A percentile compares a stretch with the other conserved stretches of the same genome.
phyloP scores from a whole-genome alignment of 73 alveolate genomes.

The Tetrahymena thermophila region DNA sequence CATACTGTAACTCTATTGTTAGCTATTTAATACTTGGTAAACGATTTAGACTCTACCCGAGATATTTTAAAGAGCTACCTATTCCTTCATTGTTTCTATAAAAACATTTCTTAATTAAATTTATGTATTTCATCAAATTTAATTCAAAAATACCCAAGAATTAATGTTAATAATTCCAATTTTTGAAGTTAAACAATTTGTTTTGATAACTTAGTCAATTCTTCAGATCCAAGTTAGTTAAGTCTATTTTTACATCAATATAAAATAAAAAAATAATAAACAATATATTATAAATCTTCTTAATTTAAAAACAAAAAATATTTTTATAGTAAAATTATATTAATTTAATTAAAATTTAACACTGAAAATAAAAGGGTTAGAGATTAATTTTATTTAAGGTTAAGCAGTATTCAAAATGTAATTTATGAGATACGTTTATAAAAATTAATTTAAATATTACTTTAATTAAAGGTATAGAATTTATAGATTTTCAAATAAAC shows the following conservation, averaged over 20 bases:
- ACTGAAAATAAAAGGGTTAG: too few species aligned
- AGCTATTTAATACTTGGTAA: too few species aligned
- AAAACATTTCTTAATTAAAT: background rate
- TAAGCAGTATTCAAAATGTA: too few species aligned
- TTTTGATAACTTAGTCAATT: background rate
- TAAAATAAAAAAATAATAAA: background rate
- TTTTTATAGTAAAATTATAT: too few species aligned
- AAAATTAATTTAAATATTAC: background rate
- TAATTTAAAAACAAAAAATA: too few species aligned
- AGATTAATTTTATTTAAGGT: too few species aligned
- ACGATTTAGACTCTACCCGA: background rate
- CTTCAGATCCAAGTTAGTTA: background rate
- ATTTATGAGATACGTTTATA: too few species aligned
- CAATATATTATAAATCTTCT: too few species aligned
- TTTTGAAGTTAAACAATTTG: background rate
- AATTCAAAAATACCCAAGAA: background rate
- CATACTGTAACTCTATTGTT: background rate
- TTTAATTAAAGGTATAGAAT: background rate
- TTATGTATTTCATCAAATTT: background rate
- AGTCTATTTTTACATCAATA: background rate
- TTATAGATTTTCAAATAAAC: background rate
- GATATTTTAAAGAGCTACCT: background rate
- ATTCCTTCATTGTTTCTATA: background rate
- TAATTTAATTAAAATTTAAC: too few species aligned
- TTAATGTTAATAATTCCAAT: background rate